Conservation (phyloP, 257 asterid genomes). For the Primulina tabacum region DNA sequence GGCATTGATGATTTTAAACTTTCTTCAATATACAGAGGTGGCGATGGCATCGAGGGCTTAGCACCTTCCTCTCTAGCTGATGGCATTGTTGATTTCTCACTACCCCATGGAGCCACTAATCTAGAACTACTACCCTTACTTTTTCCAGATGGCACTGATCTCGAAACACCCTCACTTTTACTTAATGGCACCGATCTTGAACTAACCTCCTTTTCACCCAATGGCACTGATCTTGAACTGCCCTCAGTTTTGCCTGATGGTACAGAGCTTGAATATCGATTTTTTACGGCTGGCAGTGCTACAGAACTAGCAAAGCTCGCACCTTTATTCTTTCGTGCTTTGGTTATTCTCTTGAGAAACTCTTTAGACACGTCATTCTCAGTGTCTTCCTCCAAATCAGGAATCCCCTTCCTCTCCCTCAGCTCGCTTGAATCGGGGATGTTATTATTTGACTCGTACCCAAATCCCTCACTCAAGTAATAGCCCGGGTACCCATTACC, state of each 20-base stretch:
- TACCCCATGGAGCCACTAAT: not conserved
- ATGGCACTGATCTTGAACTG: slow-evolving; percentile 31
- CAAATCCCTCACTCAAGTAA: slow-evolving; percentile 38
- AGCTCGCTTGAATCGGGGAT: slow-evolving; percentile 92
- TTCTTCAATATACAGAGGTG: not conserved
- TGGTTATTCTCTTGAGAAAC: slow-evolving; percentile 28
- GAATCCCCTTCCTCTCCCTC: slow-evolving; percentile 96
- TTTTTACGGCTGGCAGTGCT: slow-evolving; percentile 28
- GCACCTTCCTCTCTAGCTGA: slow-evolving; percentile 24
- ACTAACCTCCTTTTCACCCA: not conserved
- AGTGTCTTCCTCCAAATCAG: slow-evolving; percentile 96
- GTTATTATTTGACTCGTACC: slow-evolving; percentile 50
- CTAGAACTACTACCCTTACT: not conserved
- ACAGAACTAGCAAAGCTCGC: slow-evolving; percentile 34
- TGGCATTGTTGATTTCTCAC: not conserved
- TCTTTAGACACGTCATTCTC: slow-evolving; percentile 63
- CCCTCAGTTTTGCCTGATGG: slow-evolving; percentile 33
- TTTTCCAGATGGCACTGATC: slow-evolving; percentile 23
- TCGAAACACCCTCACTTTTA: slow-evolving; percentile 28
- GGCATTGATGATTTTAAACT: slow-evolving; percentile 18
- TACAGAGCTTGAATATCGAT: slow-evolving; percentile 30
- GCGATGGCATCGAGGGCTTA: slow-evolving; percentile 25
- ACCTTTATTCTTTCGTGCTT: slow-evolving; percentile 31
- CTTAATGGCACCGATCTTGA: slow-evolving; percentile 16
- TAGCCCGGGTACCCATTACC: slow-evolving; percentile 44